phyloP scores from a whole-genome alignment of 495 filamentous ascomycete species.

The Melanomma pulvis-pyrius region DNA sequence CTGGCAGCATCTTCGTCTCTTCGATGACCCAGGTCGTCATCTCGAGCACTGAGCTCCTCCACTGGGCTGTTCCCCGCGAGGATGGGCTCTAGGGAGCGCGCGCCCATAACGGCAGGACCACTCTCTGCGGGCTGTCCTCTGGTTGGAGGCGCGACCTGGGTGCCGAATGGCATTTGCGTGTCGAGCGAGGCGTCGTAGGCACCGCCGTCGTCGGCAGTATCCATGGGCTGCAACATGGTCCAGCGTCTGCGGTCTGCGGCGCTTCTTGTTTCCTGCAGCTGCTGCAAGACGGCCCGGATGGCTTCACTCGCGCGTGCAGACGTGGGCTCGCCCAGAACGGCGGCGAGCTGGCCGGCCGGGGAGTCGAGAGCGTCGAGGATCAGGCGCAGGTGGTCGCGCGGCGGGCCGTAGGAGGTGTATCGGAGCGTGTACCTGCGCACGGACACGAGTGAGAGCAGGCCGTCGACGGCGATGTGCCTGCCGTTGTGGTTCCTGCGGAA shows the following conservation, averaged over 20 bases:
- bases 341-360: background rate
- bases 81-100: too few relatives aligned
- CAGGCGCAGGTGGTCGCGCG: background rate
- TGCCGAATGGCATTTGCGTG: slow-evolving; percentile 23
- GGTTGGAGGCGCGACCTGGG: slow-evolving; percentile 6
- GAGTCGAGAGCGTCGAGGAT: slow-evolving; percentile 23
- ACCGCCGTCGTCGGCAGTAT: background rate
- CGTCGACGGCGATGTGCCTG: background rate
- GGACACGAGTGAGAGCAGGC: background rate
- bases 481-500: slow-evolving; percentile 4
- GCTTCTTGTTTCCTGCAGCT: background rate
- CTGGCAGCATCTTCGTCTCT: too few relatives aligned
- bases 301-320: background rate
- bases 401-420: slow-evolving; percentile 18
- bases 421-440: slow-evolving; percentile 16
- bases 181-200: background rate
- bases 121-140: background rate
- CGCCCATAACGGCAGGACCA: background rate
- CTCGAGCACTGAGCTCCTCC: background rate
- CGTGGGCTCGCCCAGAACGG: background rate
- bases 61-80: too few relatives aligned
- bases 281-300: background rate
- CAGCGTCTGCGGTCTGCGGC: background rate
- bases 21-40: too few relatives aligned
- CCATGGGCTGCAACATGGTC: background rate